Percentiles rank a stretch among this genome's conserved stretches.
Conservation (phyloP, 129 eudicot species). For the Centaurea solstitialis region DNA sequence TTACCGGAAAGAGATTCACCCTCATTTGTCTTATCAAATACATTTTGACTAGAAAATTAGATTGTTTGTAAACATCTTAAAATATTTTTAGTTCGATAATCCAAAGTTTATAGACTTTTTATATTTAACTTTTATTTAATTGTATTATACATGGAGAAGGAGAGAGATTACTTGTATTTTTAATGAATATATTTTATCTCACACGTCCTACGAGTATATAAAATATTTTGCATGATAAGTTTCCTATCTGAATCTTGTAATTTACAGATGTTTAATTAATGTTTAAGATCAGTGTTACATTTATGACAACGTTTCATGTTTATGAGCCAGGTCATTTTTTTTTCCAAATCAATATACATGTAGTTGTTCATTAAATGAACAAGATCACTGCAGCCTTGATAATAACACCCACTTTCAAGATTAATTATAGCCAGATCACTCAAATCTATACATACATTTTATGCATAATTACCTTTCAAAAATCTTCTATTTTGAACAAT, state of each 20-base stretch:
- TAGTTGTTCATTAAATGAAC: constrained; percentile 19
- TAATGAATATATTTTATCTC: constrained; percentile 1
- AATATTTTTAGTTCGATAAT: too few species aligned
- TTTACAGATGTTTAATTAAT: not conserved
- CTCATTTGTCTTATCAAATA: too few species aligned
- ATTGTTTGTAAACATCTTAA: too few species aligned
- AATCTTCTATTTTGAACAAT: not conserved
- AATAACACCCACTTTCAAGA: constrained; percentile 14
- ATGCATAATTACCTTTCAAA: not conserved
- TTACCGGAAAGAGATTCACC: too few species aligned
- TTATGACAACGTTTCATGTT: constrained; percentile 27
- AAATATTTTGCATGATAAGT: constrained; percentile 8
- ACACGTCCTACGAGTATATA: constrained; percentile 27
- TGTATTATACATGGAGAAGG: too few species aligned
- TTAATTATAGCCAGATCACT: constrained; percentile 25
- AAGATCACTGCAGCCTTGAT: constrained; percentile 29
- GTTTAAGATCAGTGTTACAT: constrained; percentile 13
- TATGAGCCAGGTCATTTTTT: constrained; percentile 16
- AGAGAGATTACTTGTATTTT: not conserved
- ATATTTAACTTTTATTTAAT: too few species aligned
- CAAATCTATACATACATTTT: constrained; percentile 10
- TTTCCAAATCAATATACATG: constrained; percentile 1
- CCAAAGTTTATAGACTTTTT: too few species aligned
- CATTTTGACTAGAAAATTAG: too few species aligned
- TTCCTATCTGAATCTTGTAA: constrained; percentile 8